A percentile compares a stretch with the other conserved stretches of the same genome.
These are phyloP conservation scores for Paramyrothecium roridum DNA, from an alignment of 2,329 filamentous ascomycete species.

Conservation along the genomic window DNA sequence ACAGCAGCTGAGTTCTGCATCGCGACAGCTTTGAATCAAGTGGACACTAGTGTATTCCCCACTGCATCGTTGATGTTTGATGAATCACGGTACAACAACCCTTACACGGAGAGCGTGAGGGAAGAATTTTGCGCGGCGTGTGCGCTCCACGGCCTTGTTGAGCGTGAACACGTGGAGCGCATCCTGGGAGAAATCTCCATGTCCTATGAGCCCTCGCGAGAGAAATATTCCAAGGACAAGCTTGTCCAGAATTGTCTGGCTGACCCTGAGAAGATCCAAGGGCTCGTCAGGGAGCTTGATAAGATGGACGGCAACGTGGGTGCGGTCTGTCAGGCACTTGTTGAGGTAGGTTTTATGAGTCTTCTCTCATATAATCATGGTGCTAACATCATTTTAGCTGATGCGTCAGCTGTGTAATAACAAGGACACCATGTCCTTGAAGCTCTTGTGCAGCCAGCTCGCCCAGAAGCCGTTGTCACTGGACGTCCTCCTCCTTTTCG, in stretches of 20 bases:
- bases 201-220: constrained; percentile 70
- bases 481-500: constrained; percentile 74
- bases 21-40: constrained; percentile 71
- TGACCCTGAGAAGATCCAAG: constrained; percentile 72
- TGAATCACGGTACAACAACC: constrained; percentile 53
- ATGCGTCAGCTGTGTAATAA: constrained; percentile 66
- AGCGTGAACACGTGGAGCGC: constrained; percentile 71
- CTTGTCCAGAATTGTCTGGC: constrained; percentile 75
- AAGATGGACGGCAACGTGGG: constrained; percentile 90
- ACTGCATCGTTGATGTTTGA: constrained; percentile 59
- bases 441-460: constrained; percentile 69
- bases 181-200: constrained; percentile 83
- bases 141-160: constrained; percentile 80
- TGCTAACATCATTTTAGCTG: constrained; percentile 42
- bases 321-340: constrained; percentile 75
- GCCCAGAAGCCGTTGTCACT: constrained; percentile 68
- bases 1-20: constrained; percentile 71
- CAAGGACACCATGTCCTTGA: constrained; percentile 78
- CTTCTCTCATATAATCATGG: not conserved
- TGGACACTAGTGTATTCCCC: constrained; percentile 74
- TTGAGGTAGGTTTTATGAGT: constrained; percentile 50
- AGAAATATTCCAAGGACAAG: constrained; percentile 73
- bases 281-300: constrained; percentile 77
- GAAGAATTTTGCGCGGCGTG: constrained; percentile 87
- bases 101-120: constrained; percentile 55